Base-by-base conservation (phyloP, 768 basidiomycete species). In the Trametes villosa region DNA sequence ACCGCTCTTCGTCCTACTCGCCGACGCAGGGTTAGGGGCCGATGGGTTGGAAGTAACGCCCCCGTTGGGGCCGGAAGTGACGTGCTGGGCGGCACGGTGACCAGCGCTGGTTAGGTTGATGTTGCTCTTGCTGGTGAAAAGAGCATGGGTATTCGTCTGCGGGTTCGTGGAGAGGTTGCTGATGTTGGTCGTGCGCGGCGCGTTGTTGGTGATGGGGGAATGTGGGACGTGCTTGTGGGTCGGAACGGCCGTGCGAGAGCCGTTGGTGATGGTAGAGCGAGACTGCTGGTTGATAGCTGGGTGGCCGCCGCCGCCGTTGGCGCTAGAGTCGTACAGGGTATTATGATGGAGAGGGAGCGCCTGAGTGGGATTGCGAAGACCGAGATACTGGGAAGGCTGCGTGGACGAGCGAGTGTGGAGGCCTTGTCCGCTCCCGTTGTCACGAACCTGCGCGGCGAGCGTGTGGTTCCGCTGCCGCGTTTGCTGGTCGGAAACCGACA, bases 391-490 rank as follows among this genome's bases (percentile, higher is more conserved):
- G 27, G 65, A 65, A 3, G 70, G 70, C n/a, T 67, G 54, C 0
- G 70, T 71, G 4, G 70, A 66, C 20, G 70, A 68, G 24, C 70
- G 65, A 18, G 59, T 59, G 44, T 68, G 70, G 12, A 58, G 17
- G 17, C 57, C 54, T 44, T 66, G 68, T 6, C 42, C 57, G 27
- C 59, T 65, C 4, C 49, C 59, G 30, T 63, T 65, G 1, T 60
- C 62, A 33, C 65, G 63, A 1, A 63, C 58, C 52, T 68, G 65
- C 11, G 65, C 49, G 6, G 58, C 61, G 34, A 68, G 65, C 4
- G 70, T 71, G 53, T 70, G 70, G 57, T 71, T 71, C 29, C 70
- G 63, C 50, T 70, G 70, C 9, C 66, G 65, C 4, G 51, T 9
- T 9, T 38, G 53, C 50, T 66, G 60, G 47, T 48, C n/a, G 3